Evolutionary conservation across 2,329 filamentous ascomycete genomes (phyloP).

Genomic region (Fusarium agapanthi): DNA sequence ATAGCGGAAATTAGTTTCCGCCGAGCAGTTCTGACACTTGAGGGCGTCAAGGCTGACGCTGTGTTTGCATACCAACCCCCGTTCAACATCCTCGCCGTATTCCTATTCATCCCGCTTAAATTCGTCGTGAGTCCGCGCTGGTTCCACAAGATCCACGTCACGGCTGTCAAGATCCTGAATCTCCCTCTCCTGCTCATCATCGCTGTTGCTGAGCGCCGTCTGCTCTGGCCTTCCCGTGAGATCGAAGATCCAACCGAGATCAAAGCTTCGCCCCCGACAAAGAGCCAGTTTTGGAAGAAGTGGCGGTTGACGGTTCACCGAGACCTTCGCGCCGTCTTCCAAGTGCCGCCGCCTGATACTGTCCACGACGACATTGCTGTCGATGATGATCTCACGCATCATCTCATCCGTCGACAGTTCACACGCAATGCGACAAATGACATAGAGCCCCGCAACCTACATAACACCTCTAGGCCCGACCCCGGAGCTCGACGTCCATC

Average conservation of each 20-base stretch:
- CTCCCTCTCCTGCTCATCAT: conserved; percentile 78
- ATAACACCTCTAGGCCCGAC: conserved; percentile 42
- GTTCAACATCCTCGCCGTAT: conserved; percentile 81
- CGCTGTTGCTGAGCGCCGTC: conserved; percentile 73
- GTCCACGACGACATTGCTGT: conserved; percentile 65
- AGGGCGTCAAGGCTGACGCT: conserved; percentile 85
- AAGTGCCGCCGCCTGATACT: conserved; percentile 72
- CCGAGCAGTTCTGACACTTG: conserved; percentile 81
- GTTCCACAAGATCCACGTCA: conserved; percentile 92
- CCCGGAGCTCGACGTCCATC: conserved; percentile 46
- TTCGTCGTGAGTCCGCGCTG: conserved; percentile 81
- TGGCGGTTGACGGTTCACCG: conserved; percentile 75
- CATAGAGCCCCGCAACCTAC: conserved; percentile 1
- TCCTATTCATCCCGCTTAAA: conserved; percentile 79
- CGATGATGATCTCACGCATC: conserved; percentile 66
- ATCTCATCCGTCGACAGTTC: conserved; percentile 67
- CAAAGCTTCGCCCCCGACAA: conserved; percentile 37
- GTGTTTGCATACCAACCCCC: conserved; percentile 85
- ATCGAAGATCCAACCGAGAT: conserved; percentile 25
- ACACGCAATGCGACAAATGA: conserved; percentile 54
- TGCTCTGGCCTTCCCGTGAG: conserved; percentile 64
- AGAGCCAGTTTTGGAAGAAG: conserved; percentile 70
- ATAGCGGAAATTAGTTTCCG: conserved; percentile 87
- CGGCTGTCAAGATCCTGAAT: conserved; percentile 77
- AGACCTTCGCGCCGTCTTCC: conserved; percentile 77